These are phyloP conservation scores for Escovopsis sp. DNA, from an alignment of 2,329 filamentous ascomycete species.

Conservation along the genomic window DNA sequence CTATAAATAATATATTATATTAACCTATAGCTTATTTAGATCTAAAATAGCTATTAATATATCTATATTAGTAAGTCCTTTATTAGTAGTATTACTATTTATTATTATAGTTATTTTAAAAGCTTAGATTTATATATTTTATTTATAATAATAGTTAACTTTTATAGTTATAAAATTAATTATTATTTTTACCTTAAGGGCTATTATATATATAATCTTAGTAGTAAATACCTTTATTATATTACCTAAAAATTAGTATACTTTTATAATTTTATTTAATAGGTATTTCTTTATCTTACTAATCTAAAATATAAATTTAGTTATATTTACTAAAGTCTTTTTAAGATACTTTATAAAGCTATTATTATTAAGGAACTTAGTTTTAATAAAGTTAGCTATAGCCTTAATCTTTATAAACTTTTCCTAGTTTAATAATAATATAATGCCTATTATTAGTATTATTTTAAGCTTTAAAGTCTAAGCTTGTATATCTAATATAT, in stretches of 20 bases:
- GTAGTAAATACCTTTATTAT: too few relatives aligned
- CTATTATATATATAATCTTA: too few relatives aligned
- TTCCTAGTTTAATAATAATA: neutral
- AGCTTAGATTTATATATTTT: neutral
- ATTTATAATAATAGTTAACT: neutral
- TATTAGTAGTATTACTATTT: neutral
- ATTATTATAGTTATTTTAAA: neutral
- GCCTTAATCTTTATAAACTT: neutral
- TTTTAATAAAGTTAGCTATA: too few relatives aligned
- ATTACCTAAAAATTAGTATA: too few relatives aligned
- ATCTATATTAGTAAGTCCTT: neutral
- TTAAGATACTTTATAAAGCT: too few relatives aligned
- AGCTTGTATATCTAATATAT: constrained; percentile 1
- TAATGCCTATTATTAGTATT: neutral
- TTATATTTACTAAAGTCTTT: too few relatives aligned
- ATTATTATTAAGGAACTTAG: too few relatives aligned
- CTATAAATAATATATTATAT: neutral
- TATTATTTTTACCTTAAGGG: too few relatives aligned
- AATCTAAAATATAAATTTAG: too few relatives aligned
- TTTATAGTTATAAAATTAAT: neutral
- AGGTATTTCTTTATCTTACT: too few relatives aligned
- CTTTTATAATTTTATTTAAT: too few relatives aligned
- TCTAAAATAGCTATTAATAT: neutral
- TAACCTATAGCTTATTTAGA: neutral
- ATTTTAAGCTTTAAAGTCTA: constrained; percentile 1